phyloP scores from a whole-genome alignment of 306 rosid species.

The Casuarina cunninghamiana region DNA sequence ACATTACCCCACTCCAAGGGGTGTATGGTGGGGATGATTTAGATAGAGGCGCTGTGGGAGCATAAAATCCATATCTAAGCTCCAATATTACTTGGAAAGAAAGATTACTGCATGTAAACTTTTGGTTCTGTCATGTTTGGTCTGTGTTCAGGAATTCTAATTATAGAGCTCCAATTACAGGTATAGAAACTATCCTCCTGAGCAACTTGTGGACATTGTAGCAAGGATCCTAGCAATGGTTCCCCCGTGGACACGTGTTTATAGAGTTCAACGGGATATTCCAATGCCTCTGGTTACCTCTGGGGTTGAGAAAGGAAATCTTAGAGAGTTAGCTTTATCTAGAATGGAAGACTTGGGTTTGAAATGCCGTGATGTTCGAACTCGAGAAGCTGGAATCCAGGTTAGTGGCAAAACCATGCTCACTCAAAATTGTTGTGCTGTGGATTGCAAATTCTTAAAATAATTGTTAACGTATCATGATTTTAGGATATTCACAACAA shows the following conservation, averaged over 20 bases:
- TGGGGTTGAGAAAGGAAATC: conserved; percentile 97
- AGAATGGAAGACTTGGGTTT: conserved; percentile 96
- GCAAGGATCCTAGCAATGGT: conserved; percentile 95
- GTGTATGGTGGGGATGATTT: not conserved
- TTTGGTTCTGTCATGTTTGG: not conserved
- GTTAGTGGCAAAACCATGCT: conserved; percentile 38
- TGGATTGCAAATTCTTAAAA: conserved; percentile 11
- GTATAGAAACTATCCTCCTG: conserved; percentile 96
- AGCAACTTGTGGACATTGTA: conserved; percentile 94
- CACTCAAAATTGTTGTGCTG: conserved; percentile 11
- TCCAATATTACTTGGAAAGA: not conserved
- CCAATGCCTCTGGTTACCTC: conserved; percentile 99
- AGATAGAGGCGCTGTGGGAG: not conserved
- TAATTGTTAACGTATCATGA: not conserved
- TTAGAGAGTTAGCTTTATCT: conserved; percentile 91
- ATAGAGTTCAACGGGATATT: conserved; percentile 98
- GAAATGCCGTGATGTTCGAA: conserved; percentile 96
- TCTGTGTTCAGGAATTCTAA: conserved; percentile 14
- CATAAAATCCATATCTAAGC: not conserved
- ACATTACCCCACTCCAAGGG: not conserved
- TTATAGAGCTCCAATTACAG: conserved; percentile 42
- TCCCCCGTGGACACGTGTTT: conserved; percentile 98
- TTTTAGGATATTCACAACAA: conserved; percentile 88
- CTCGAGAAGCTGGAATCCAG: conserved; percentile 98
- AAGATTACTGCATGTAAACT: not conserved